phyloP scores from a whole-genome alignment of 345 rosid genomes.

The Linum trigynum region DNA sequence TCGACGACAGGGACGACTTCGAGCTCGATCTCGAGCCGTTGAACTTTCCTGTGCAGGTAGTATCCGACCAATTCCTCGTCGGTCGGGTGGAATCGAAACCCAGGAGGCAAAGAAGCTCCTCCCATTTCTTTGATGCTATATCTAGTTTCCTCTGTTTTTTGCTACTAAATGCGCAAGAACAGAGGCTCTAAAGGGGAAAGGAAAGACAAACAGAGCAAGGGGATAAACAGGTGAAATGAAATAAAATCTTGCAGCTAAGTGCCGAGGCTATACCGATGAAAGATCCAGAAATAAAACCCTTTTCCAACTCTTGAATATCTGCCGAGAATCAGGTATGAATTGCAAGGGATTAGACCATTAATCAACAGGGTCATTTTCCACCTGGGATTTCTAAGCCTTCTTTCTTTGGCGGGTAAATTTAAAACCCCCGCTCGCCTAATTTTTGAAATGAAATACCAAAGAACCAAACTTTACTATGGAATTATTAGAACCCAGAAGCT shows the following conservation, averaged over 20 bases:
- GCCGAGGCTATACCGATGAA: conserved; percentile 41
- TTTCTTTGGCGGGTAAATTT: conserved; percentile 20
- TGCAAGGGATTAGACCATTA: conserved; percentile 43
- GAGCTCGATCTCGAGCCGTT: conserved; percentile 67
- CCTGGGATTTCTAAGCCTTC: conserved; percentile 9
- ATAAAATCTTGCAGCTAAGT: conserved; percentile 22
- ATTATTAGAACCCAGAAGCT: conserved; percentile 16
- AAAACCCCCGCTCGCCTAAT: conserved; percentile 19
- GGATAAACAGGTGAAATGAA: conserved; percentile 9
- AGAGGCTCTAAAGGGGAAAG: neutral
- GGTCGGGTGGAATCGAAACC: conserved; percentile 85
- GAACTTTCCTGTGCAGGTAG: conserved; percentile 61
- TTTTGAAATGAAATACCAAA: neutral
- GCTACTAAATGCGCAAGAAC: neutral
- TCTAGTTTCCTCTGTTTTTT: neutral
- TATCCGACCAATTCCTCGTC: conserved; percentile 85
- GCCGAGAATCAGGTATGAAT: conserved; percentile 44
- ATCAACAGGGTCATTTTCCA: conserved; percentile 53
- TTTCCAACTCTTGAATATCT: conserved; percentile 45
- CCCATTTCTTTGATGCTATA: conserved; percentile 28
- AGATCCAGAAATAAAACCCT: conserved; percentile 68
- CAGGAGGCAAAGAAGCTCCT: conserved; percentile 72
- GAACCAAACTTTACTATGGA: neutral
- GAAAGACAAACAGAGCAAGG: conserved; percentile 8
- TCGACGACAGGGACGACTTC: conserved; percentile 76